phyloP scores from a whole-genome alignment of 2,329 filamentous ascomycete species.

The Diplodia scrobiculata region DNA sequence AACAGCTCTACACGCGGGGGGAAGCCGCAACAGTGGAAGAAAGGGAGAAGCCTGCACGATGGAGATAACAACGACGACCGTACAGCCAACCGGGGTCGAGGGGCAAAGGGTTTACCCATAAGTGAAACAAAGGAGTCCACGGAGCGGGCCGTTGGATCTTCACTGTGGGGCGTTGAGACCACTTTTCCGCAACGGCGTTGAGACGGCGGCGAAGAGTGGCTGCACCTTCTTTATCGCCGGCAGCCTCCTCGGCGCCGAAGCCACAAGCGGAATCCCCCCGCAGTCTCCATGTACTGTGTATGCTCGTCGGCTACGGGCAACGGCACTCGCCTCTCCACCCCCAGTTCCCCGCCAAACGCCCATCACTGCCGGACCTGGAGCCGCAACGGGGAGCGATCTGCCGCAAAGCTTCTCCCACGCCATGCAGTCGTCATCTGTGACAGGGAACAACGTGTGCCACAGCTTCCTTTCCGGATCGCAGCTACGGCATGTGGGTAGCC shows the following conservation, averaged over 20 bases:
- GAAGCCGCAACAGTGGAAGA: background rate
- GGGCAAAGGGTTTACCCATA: background rate
- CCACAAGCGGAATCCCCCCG: no score
- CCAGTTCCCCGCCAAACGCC: conserved; percentile 12
- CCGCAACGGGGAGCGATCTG: conserved; percentile 21
- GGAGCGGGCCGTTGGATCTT: conserved; percentile 2
- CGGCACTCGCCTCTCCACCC: background rate
- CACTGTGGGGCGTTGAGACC: no score
- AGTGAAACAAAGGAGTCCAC: background rate
- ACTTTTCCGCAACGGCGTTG: no score
- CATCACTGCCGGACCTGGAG: conserved; percentile 1
- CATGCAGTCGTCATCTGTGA: background rate
- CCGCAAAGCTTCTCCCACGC: conserved; percentile 22
- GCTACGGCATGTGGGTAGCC: background rate
- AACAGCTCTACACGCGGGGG: background rate
- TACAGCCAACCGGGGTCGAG: no score
- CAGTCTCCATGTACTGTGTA: no score
- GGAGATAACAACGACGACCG: no score
- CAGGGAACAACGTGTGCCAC: background rate
- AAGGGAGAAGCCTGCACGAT: background rate
- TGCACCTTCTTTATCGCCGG: no score
- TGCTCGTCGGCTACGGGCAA: background rate
- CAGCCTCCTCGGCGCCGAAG: no score
- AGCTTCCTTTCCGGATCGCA: background rate
- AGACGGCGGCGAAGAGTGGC: no score